These are phyloP conservation scores for Yarrowia sp. DNA, from an alignment of 805 yeast genomes.

Conservation along the genomic window DNA sequence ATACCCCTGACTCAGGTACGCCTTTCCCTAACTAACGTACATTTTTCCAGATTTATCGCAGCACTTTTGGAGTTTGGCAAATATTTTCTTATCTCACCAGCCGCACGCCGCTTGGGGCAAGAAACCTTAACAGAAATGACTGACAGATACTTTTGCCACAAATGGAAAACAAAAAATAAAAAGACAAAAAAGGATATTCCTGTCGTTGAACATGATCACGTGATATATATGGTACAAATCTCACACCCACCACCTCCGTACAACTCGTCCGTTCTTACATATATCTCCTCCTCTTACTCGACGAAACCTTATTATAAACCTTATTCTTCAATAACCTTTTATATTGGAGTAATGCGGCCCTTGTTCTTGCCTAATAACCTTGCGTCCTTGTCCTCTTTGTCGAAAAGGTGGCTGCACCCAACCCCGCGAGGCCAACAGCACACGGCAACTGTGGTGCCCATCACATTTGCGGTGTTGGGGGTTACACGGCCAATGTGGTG, in stretches of 20 bases:
- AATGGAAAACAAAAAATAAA: neutral
- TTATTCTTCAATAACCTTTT: no score
- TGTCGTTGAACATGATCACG: no score
- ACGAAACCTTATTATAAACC: no score
- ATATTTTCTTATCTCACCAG: neutral
- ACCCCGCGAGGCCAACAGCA: constrained; percentile 4
- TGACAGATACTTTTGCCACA: neutral
- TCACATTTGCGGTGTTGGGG: neutral
- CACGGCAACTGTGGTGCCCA: neutral
- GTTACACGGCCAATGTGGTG: neutral
- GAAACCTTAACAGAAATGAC: neutral
- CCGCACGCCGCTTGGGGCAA: constrained; percentile 34
- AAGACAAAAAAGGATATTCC: no score
- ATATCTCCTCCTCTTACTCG: no score
- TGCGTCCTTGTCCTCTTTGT: constrained; percentile 16
- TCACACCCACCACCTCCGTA: no score
- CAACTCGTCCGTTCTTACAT: no score
- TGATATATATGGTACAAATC: no score
- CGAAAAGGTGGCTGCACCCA: constrained; percentile 26
- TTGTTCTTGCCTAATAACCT: constrained; percentile 22
- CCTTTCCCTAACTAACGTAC: no score
- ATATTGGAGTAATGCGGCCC: constrained; percentile 21
- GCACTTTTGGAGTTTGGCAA: neutral
- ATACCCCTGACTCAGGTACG: no score
- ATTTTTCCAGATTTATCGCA: neutral